Evolutionary conservation across 2,329 filamentous ascomycete genomes (phyloP).

Genomic region (Stagonosporopsis rhizophila): DNA sequence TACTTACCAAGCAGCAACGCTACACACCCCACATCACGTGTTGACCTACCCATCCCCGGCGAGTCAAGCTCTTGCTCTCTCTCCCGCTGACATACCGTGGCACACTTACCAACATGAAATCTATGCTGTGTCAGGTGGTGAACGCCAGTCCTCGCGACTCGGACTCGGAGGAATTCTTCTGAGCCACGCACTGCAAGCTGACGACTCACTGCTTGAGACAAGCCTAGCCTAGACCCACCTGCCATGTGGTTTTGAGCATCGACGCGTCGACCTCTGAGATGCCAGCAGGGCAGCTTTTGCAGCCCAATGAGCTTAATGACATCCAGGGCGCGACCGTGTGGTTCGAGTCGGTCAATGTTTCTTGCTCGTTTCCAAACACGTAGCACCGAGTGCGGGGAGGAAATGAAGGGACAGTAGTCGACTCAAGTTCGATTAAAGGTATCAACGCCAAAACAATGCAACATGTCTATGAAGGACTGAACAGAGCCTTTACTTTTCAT

Average conservation of each 20-base stretch:
- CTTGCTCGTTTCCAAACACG: background rate
- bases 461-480: conserved; percentile 1
- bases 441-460: conserved; percentile 17
- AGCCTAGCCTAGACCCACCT: conserved; percentile 9
- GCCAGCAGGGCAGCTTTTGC: background rate
- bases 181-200: conserved; percentile 5
- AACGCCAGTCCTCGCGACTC: background rate
- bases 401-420: background rate
- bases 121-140: conserved; percentile 5
- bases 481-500: conserved; percentile 38
- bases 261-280: conserved; percentile 6
- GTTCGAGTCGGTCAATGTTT: background rate
- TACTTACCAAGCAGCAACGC: background rate
- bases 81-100: background rate
- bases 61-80: background rate
- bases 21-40: conserved; percentile 13
- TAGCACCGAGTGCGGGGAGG: background rate
- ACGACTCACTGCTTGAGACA: conserved; percentile 13
- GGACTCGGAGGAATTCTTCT: background rate
- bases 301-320: background rate
- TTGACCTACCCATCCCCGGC: background rate
- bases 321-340: background rate
- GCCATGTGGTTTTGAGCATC: conserved; percentile 14
- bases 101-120: background rate
- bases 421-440: conserved; percentile 7